Percentiles rank a stretch among this genome's conserved stretches.
Conservation (phyloP, 805 yeast species). For the Blastobotrys mokoenaii region DNA sequence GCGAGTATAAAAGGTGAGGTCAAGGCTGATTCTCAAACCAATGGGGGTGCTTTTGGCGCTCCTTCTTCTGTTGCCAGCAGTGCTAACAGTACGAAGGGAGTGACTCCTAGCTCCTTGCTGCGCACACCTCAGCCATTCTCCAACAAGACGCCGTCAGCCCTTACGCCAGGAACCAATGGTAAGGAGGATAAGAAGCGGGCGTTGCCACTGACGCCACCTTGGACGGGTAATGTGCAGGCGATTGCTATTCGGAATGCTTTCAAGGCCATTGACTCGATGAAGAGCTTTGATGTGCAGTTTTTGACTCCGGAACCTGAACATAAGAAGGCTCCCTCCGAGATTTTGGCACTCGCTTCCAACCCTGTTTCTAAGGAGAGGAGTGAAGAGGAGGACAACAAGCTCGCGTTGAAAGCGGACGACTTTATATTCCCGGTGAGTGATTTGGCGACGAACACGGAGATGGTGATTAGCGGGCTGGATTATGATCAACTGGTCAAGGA, state of each 20-base stretch:
- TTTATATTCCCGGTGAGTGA: conserved; percentile 7
- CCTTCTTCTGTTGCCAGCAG: conserved; percentile 1
- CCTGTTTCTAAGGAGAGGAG: background rate
- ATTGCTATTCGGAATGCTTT: conserved; percentile 28
- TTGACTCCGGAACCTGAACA: conserved; percentile 24
- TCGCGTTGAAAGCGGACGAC: conserved; percentile 2
- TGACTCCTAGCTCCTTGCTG: conserved; percentile 19
- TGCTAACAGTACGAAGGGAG: conserved; percentile 6
- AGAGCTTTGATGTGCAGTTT: conserved; percentile 21
- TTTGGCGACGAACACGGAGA: conserved; percentile 3
- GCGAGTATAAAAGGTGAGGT: conserved; percentile 7
- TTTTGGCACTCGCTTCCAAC: background rate
- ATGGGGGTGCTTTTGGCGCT: conserved; percentile 3
- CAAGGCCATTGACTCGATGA: conserved; percentile 24
- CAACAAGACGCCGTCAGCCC: conserved; percentile 11
- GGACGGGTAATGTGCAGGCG: conserved; percentile 26
- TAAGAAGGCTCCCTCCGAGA: conserved; percentile 3
- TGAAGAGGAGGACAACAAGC: background rate
- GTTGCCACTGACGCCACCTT: conserved; percentile 13
- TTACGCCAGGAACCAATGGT: conserved; percentile 4
- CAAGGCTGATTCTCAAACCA: conserved; percentile 1
- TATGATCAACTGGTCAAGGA: conserved; percentile 1
- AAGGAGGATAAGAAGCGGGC: conserved; percentile 6
- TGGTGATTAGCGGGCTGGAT: conserved; percentile 13
- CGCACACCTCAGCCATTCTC: conserved; percentile 18